Percentiles rank a stretch among this genome's conserved stretches.
Evolutionary conservation across 2,329 filamentous ascomycete genomes (phyloP).

Genomic region (Aspergillus tamarii): DNA sequence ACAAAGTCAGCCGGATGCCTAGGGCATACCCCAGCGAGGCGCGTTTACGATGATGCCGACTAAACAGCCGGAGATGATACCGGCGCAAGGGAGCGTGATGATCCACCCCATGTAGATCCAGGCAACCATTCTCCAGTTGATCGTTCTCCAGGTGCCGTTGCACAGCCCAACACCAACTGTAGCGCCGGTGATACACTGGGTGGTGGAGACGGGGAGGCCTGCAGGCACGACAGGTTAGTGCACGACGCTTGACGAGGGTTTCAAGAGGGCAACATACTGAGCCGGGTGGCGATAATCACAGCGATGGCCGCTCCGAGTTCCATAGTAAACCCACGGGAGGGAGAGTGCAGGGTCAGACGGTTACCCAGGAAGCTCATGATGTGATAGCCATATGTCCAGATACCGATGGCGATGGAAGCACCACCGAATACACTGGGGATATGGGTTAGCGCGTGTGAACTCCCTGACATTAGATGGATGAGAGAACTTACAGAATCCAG

Average conservation of each 20-base stretch:
- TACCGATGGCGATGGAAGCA: conserved; percentile 18
- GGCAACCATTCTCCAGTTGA: conserved; percentile 25
- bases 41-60: conserved; percentile 24
- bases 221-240: background rate
- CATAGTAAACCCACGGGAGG: conserved; percentile 24
- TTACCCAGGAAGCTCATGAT: conserved; percentile 26
- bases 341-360: conserved; percentile 22
- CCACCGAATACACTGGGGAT: conserved; percentile 20
- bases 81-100: conserved; percentile 21
- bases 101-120: conserved; percentile 27
- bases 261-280: conserved; percentile 13
- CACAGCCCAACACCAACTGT: conserved; percentile 24
- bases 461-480: too few relatives aligned
- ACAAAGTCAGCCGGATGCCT: too few relatives aligned
- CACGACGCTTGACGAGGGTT: too few relatives aligned
- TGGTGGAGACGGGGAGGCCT: conserved; percentile 25
- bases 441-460: background rate
- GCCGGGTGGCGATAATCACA: conserved; percentile 20
- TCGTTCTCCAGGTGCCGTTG: conserved; percentile 24
- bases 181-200: conserved; percentile 23
- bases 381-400: conserved; percentile 27
- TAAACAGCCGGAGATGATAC: conserved; percentile 20
- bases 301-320: conserved; percentile 23
- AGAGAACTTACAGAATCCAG: conserved; percentile 22
- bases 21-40: conserved; percentile 18